phyloP scores from a whole-genome alignment of 176 grass and related monocot species.

The Triticum timopheevii region DNA sequence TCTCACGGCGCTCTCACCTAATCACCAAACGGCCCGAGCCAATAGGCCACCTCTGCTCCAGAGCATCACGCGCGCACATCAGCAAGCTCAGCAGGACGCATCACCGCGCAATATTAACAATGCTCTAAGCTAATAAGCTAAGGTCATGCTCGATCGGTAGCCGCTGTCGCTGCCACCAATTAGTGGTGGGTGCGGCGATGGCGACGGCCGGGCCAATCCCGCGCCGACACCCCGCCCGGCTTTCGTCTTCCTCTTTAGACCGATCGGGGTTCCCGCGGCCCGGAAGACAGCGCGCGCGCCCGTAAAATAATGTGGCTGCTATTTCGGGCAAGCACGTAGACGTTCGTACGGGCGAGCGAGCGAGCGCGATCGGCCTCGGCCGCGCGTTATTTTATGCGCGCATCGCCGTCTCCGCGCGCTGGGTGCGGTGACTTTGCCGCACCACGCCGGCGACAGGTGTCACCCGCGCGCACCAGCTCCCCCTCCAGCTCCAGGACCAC shows the following conservation, averaged over 20 bases:
- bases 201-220: not conserved
- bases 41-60: not conserved
- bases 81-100: constrained; percentile 1
- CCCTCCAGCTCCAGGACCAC: constrained; percentile 25
- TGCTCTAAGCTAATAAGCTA: not conserved
- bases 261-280: not conserved
- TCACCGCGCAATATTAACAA: constrained; percentile 11
- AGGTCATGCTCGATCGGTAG: not conserved
- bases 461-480: not conserved
- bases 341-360: constrained; percentile 9
- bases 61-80: constrained; percentile 11
- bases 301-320: constrained; percentile 25
- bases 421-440: constrained; percentile 47
- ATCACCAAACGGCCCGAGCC: not conserved
- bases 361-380: not conserved
- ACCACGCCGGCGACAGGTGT: constrained; percentile 49
- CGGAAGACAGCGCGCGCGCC: not conserved
- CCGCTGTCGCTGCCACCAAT: constrained; percentile 24
- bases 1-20: not conserved
- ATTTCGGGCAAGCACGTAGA: constrained; percentile 44
- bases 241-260: not conserved
- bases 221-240: not conserved
- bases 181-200: not conserved
- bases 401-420: constrained; percentile 32
- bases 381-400: constrained; percentile 37